Evolutionary conservation across 495 filamentous ascomycete genomes (phyloP).

Genomic region (Neurospora hispaniola): DNA sequence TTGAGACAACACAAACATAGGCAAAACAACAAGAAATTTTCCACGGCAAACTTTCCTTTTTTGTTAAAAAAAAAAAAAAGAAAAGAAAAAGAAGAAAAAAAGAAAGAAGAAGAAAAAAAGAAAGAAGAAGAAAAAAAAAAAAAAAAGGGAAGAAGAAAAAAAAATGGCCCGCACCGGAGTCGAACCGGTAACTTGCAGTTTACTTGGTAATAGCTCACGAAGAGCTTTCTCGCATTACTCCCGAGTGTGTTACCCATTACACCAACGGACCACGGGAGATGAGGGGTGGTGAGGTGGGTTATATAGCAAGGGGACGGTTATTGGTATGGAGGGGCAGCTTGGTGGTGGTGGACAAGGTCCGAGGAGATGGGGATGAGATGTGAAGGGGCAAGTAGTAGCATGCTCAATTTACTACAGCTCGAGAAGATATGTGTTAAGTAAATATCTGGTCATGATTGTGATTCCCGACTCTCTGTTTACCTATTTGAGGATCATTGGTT

Average conservation of each 20-base stretch:
- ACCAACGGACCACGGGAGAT: not conserved
- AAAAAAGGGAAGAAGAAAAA: not conserved
- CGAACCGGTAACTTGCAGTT: not conserved
- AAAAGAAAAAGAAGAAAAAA: not conserved
- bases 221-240: not conserved
- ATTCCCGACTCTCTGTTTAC: too few species aligned
- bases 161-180: not conserved
- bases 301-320: not conserved
- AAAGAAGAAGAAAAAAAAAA: too few species aligned
- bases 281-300: not conserved
- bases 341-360: too few species aligned
- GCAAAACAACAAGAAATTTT: not conserved
- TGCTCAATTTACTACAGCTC: too few species aligned
- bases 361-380: too few species aligned
- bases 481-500: too few species aligned
- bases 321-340: too few species aligned
- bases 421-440: too few species aligned
- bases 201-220: not conserved
- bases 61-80: not conserved
- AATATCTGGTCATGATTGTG: too few species aligned
- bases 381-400: too few species aligned
- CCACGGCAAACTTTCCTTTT: too few species aligned
- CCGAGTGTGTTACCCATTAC: not conserved
- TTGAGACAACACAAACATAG: too few species aligned
- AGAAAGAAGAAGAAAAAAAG: not conserved